Conservation (phyloP, 1,139 yeast genomes). For the Lipomyces yarrowii region DNA sequence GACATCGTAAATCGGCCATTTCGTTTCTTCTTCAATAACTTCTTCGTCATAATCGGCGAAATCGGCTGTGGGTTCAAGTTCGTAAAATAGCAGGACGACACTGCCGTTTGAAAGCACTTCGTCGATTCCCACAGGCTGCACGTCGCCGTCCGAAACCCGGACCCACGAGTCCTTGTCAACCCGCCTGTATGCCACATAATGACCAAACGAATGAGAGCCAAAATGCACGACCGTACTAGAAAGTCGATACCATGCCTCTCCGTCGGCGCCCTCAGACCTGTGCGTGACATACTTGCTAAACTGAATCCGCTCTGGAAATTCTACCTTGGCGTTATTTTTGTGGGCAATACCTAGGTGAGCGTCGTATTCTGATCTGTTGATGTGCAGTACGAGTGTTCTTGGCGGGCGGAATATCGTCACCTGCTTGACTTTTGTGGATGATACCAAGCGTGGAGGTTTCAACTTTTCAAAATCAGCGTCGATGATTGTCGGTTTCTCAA, state of each 20-base stretch:
- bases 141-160: constrained; percentile 90
- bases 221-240: constrained; percentile 88
- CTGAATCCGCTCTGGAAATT: constrained; percentile 69
- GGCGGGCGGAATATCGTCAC: constrained; percentile 76
- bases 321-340: constrained; percentile 78
- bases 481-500: constrained; percentile 66
- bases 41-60: background rate
- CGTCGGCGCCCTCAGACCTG: constrained; percentile 51
- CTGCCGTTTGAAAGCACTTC: constrained; percentile 82
- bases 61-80: constrained; percentile 39
- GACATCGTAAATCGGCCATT: constrained; percentile 4
- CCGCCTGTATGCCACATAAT: constrained; percentile 83
- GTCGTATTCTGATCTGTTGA: constrained; percentile 90
- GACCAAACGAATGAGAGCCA: constrained; percentile 95
- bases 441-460: constrained; percentile 59
- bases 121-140: constrained; percentile 72
- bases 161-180: constrained; percentile 79
- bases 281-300: constrained; percentile 61
- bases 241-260: constrained; percentile 52
- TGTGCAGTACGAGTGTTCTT: constrained; percentile 77
- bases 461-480: constrained; percentile 77
- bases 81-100: constrained; percentile 90
- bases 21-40: constrained; percentile 6
- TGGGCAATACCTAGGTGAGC: constrained; percentile 79
- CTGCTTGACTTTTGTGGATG: constrained; percentile 80